phyloP scores from a whole-genome alignment of 306 rosid species.

The Prunus padus region DNA sequence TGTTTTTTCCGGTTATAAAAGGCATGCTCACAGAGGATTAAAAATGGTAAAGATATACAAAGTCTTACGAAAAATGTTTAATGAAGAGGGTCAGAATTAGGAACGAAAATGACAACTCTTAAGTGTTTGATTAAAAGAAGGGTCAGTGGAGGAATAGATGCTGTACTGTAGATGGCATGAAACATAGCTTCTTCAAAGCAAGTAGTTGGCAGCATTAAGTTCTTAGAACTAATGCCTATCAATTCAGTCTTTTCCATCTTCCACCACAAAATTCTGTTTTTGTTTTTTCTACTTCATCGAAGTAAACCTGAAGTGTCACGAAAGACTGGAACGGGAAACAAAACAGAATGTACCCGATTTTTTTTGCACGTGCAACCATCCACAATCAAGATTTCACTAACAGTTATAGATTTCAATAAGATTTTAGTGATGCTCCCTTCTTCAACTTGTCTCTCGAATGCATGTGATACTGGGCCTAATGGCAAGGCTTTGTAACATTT shows the following conservation, averaged over 20 bases:
- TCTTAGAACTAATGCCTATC: not conserved
- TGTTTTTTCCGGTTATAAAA: not conserved
- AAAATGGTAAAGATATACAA: not conserved
- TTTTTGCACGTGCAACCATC: too few species aligned
- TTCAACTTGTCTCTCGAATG: not conserved
- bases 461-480: not conserved
- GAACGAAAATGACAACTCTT: not conserved
- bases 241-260: not conserved
- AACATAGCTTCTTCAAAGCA: not conserved
- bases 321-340: too few species aligned
- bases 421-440: not conserved
- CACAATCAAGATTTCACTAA: too few species aligned
- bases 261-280: not conserved
- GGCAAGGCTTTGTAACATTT: not conserved
- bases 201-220: not conserved
- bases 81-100: not conserved
- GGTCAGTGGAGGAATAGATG: slow-evolving; percentile 1
- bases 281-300: too few species aligned
- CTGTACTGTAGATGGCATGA: not conserved
- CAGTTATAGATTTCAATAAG: too few species aligned
- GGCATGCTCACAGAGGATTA: not conserved
- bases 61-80: not conserved
- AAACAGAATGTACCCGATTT: too few species aligned
- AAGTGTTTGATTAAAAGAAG: not conserved
- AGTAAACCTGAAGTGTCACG: too few species aligned